phyloP scores from a whole-genome alignment of 345 rosid species.

The Lepidium aucheri region DNA sequence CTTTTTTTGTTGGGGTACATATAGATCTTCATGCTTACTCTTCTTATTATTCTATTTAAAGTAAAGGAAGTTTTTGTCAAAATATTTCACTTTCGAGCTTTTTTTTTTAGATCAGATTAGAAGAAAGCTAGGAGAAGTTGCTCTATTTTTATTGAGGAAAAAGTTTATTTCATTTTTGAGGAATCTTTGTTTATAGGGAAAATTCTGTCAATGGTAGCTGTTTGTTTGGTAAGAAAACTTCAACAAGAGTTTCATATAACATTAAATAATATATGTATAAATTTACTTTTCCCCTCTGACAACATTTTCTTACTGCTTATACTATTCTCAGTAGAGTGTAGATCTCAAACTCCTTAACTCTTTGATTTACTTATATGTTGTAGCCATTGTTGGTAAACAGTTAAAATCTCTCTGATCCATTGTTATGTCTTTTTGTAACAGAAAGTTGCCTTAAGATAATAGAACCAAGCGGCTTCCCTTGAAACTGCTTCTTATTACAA shows the following conservation, averaged over 20 bases:
- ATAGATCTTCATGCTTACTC: slow-evolving; percentile 26
- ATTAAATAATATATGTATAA: not conserved
- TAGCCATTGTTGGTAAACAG: not conserved
- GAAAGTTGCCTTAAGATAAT: not conserved
- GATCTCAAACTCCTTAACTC: slow-evolving; percentile 11
- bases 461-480: slow-evolving; percentile 1
- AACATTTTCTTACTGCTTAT: not conserved
- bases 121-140: not conserved
- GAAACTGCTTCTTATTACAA: slow-evolving; percentile 4
- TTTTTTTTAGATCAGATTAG: slow-evolving; percentile 21
- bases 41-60: slow-evolving; percentile 1
- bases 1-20: not conserved
- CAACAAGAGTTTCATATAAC: slow-evolving; percentile 11
- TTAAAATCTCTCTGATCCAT: slow-evolving; percentile 14
- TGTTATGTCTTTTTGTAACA: not conserved
- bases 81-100: not conserved
- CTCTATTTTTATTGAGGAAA: not conserved
- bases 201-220: slow-evolving; percentile 21
- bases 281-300: not conserved
- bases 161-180: not conserved
- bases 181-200: slow-evolving; percentile 4
- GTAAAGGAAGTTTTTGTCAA: not conserved
- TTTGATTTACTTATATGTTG: not conserved
- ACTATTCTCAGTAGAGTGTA: slow-evolving; percentile 10
- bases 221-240: slow-evolving; percentile 25